These are phyloP conservation scores for Eimeria brunetti DNA, from an alignment of 169 alveolate genomes.

Conservation along the genomic window DNA sequence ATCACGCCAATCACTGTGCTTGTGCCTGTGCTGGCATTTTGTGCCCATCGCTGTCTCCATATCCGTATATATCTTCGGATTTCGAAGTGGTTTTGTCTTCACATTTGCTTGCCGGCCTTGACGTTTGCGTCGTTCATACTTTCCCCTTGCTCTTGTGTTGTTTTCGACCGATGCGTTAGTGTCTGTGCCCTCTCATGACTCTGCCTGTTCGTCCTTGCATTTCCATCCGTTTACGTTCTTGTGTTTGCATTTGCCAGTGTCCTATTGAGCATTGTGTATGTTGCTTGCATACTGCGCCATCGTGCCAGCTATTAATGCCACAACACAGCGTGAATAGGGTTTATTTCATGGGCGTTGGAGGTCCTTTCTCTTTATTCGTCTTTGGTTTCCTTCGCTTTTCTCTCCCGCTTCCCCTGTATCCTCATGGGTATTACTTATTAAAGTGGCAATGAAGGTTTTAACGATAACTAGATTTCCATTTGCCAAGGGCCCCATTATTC, in stretches of 20 bases:
- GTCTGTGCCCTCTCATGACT: neutral
- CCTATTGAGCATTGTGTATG: too few species aligned
- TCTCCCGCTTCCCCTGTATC: neutral
- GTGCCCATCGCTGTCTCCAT: too few species aligned
- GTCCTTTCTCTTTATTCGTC: neutral
- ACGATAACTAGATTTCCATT: neutral
- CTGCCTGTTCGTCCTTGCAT: neutral
- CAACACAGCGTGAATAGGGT: neutral
- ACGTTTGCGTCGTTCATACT: too few species aligned
- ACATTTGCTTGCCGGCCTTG: neutral
- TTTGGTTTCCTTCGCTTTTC: neutral
- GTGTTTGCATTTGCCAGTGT: neutral
- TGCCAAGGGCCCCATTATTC: neutral
- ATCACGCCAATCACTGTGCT: too few species aligned
- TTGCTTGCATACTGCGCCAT: neutral
- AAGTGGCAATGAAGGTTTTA: neutral
- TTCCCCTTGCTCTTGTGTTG: neutral
- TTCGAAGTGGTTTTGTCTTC: neutral
- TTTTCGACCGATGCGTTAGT: neutral
- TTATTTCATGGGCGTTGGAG: neutral
- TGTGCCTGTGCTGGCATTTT: too few species aligned
- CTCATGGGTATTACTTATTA: neutral
- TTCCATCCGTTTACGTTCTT: neutral
- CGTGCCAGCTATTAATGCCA: neutral
- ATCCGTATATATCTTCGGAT: too few species aligned